Percentiles rank a stretch among this genome's conserved stretches.
These are phyloP conservation scores for Ceratocystis papillata DNA, from an alignment of 2,329 filamentous ascomycete genomes.

Conservation along the genomic window DNA sequence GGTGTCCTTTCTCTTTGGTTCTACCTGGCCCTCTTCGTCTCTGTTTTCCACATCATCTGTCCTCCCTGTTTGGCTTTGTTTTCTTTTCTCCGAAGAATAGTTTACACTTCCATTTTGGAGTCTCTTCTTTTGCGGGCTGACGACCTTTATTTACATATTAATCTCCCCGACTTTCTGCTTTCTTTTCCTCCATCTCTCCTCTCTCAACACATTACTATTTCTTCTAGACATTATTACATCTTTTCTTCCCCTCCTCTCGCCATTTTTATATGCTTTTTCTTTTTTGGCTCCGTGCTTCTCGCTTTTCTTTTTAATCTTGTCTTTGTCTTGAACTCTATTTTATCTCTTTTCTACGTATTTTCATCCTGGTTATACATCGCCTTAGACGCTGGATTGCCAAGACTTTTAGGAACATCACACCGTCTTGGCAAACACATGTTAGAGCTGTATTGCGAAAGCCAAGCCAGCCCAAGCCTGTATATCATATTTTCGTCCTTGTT, in stretches of 20 bases:
- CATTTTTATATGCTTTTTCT: not conserved
- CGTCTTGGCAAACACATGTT: slow-evolving; percentile 6
- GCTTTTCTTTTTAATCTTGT: not conserved
- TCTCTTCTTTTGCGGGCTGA: not conserved
- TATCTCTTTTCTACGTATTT: not conserved
- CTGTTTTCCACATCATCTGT: not conserved
- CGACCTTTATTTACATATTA: not conserved
- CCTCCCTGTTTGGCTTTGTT: not conserved
- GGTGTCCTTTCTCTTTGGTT: not conserved
- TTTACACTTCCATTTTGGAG: slow-evolving; percentile 6
- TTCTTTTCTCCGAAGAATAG: not conserved
- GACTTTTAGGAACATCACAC: slow-evolving; percentile 9
- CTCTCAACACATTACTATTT: not conserved
- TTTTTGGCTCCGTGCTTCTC: not conserved
- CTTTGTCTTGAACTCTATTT: not conserved
- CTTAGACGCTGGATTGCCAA: slow-evolving; percentile 2
- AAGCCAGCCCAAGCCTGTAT: not conserved
- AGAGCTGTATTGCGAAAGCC: not conserved
- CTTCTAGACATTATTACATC: not conserved
- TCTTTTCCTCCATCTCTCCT: slow-evolving; percentile 5
- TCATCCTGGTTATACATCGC: slow-evolving; percentile 6
- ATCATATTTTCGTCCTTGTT: too few relatives aligned
- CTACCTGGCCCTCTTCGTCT: not conserved
- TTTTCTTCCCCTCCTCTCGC: not conserved
- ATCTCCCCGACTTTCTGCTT: not conserved